These are phyloP conservation scores for Neurospora pannonica DNA, from an alignment of 495 filamentous ascomycete genomes.

Conservation along the genomic window DNA sequence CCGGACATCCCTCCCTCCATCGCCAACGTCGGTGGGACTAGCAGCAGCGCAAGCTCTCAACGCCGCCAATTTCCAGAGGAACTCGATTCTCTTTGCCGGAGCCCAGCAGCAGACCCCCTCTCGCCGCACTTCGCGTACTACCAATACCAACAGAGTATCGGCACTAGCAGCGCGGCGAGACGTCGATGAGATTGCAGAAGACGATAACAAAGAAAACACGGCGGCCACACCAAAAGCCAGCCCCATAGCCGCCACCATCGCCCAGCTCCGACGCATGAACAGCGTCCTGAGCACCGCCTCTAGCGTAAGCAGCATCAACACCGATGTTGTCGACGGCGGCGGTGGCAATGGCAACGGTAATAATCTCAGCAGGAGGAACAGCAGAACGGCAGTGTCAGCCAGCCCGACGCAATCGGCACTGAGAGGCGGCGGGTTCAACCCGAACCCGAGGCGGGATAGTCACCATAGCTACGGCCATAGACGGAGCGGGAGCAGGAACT, in stretches of 20 bases:
- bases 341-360: background rate
- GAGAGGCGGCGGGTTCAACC: background rate
- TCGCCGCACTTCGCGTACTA: background rate
- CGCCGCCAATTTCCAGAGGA: slow-evolving; percentile 1
- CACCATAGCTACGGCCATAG: background rate
- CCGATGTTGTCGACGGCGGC: background rate
- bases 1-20: background rate
- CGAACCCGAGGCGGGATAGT: background rate
- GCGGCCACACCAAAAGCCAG: background rate
- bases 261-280: slow-evolving; percentile 20
- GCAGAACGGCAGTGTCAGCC: background rate
- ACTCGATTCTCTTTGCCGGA: background rate
- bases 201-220: background rate
- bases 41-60: slow-evolving; percentile 5
- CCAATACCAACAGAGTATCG: background rate
- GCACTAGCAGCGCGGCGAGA: background rate
- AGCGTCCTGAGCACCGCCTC: slow-evolving; percentile 11
- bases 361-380: background rate
- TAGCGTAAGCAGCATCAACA: slow-evolving; percentile 4
- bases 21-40: background rate
- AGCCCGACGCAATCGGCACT: background rate
- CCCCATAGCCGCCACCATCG: slow-evolving; percentile 5
- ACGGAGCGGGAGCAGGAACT: slow-evolving; percentile 3
- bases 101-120: background rate
- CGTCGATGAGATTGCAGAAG: background rate